Conservation (phyloP, 805 yeast species). For the Starmerella davenportii region DNA sequence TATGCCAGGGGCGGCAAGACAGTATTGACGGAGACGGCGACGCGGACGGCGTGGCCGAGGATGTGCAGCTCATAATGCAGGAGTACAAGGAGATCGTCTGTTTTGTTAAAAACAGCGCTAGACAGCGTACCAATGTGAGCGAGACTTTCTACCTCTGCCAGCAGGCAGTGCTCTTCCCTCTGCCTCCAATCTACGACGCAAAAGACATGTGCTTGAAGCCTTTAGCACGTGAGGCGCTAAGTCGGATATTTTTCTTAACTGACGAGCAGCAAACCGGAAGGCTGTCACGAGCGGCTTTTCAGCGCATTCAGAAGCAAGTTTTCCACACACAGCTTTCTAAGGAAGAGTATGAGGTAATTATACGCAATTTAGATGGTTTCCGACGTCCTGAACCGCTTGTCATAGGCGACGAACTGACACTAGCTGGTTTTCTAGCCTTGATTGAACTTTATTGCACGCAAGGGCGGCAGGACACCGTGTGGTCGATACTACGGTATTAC, state of each 20-base stretch:
- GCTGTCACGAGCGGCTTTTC: slow-evolving; percentile 52
- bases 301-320: slow-evolving; percentile 52
- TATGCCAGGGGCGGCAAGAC: slow-evolving; percentile 58
- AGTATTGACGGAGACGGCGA: slow-evolving; percentile 14
- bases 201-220: slow-evolving; percentile 71
- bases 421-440: slow-evolving; percentile 56
- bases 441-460: slow-evolving; percentile 72
- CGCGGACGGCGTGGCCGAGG: slow-evolving; percentile 25
- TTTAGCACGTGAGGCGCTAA: slow-evolving; percentile 53
- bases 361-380: slow-evolving; percentile 5
- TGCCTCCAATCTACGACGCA: slow-evolving; percentile 85
- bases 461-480: slow-evolving; percentile 90
- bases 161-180: slow-evolving; percentile 79
- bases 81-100: slow-evolving; percentile 92
- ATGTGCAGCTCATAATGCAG: slow-evolving; percentile 35
- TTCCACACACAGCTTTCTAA: slow-evolving; percentile 41
- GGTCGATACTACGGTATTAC: slow-evolving; percentile 83
- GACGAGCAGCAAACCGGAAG: slow-evolving; percentile 85
- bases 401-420: slow-evolving; percentile 38
- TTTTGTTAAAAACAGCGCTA: slow-evolving; percentile 77
- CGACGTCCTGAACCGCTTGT: neutral
- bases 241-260: slow-evolving; percentile 61
- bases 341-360: slow-evolving; percentile 23
- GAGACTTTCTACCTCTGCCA: slow-evolving; percentile 89
- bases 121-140: slow-evolving; percentile 63